phyloP scores from a whole-genome alignment of 805 yeast species.

The Zygoascus flipseniorum region DNA sequence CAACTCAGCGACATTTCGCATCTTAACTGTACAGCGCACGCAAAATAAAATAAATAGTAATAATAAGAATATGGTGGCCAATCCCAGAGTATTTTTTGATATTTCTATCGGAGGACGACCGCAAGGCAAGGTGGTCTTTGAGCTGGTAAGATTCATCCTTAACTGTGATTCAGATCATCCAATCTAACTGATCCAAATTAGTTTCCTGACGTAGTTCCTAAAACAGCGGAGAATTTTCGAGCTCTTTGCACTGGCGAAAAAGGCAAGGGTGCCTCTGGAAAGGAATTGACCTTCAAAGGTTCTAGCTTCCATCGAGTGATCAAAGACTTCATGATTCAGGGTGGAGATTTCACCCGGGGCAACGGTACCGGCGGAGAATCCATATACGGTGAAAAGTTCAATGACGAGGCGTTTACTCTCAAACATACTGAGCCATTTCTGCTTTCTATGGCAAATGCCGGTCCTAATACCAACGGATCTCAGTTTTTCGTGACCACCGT shows the following conservation, averaged over 20 bases:
- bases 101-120: slow-evolving; percentile 61
- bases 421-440: slow-evolving; percentile 80
- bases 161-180: not conserved
- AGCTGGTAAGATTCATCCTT: slow-evolving; percentile 32
- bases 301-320: slow-evolving; percentile 89
- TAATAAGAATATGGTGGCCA: not conserved
- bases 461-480: slow-evolving; percentile 92
- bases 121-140: slow-evolving; percentile 72
- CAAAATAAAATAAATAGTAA: too few species aligned
- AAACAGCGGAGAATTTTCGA: slow-evolving; percentile 83
- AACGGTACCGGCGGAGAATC: slow-evolving; percentile 78
- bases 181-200: not conserved
- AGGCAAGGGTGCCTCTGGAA: slow-evolving; percentile 53
- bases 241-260: slow-evolving; percentile 86
- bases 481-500: slow-evolving; percentile 92
- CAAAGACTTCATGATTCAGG: slow-evolving; percentile 84
- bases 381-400: slow-evolving; percentile 77
- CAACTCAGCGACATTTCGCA: too few species aligned
- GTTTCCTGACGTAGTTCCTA: slow-evolving; percentile 52
- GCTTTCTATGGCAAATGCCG: slow-evolving; percentile 95
- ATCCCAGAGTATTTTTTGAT: slow-evolving; percentile 65
- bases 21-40: too few species aligned
- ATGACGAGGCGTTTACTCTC: slow-evolving; percentile 76
- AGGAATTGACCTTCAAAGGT: slow-evolving; percentile 66
- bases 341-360: slow-evolving; percentile 79